phyloP scores from a whole-genome alignment of 2,329 filamentous ascomycete species.

The Pyrenochaeta sp. region DNA sequence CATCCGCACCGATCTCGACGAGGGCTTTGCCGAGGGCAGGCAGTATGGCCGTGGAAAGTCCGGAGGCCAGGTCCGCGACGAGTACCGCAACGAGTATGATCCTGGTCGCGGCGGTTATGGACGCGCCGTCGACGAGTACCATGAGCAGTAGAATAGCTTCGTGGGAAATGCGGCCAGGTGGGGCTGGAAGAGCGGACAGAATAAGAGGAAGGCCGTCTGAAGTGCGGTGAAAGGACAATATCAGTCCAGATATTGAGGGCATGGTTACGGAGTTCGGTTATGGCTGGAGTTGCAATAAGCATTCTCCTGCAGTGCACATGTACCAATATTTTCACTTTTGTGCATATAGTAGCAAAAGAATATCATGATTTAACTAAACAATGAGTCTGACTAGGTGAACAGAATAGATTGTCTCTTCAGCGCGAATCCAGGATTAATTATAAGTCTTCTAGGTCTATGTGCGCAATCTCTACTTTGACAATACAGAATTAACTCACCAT shows the following conservation, averaged over 20 bases:
- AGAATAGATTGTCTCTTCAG: no score
- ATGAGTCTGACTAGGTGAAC: no score
- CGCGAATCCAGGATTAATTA: background rate
- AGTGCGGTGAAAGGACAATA: no score
- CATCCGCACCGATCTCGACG: constrained; percentile 93
- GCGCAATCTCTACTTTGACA: no score
- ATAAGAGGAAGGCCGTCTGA: no score
- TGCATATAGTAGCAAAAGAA: no score
- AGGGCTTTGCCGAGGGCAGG: constrained; percentile 92
- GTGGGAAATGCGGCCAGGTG: background rate
- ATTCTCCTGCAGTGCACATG: no score
- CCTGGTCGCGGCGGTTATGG: constrained; percentile 92
- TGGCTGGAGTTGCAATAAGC: no score
- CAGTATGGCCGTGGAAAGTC: constrained; percentile 97
- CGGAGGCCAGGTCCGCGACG: constrained; percentile 94
- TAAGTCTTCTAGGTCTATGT: background rate
- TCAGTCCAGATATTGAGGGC: no score
- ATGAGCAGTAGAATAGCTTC: constrained; percentile 26
- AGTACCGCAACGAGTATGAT: constrained; percentile 97
- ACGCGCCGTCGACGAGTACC: constrained; percentile 61
- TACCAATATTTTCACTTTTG: no score
- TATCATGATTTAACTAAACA: no score
- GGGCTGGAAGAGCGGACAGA: background rate
- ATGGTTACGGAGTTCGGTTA: no score
- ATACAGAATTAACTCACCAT: constrained; percentile 1